Evolutionary conservation across 225 moss, liverwort and hornwort genomes (phyloP), one percentile per base, ranked within the genome.

Genomic region (Pseudoscleropodium purum): DNA sequence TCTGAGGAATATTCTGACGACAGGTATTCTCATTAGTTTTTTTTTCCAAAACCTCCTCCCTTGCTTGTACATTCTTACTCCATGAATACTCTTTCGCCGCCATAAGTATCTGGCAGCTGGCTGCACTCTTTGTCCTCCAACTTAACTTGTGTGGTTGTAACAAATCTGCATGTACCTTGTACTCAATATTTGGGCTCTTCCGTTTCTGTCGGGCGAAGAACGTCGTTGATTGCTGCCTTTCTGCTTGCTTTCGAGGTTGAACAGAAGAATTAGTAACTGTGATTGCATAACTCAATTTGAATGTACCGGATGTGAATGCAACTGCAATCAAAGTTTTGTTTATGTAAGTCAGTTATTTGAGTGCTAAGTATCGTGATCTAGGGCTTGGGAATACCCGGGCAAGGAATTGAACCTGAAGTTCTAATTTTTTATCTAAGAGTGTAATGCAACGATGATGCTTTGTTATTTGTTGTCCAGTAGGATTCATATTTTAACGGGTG

Each of bases 1-100:
- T 92, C 92, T 45, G 93, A 92, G 86, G 93, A 93, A 24, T 77
- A 51, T 72, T 90, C 88, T 27, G 92, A 91, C 31, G 89, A 92
- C 81, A 90, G 92, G 87, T 92, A 89, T 89, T 83, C 83, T 30
- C 47, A 64, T 39, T 89, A 69, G 62, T 52, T 59, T 49, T 37
- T 37, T 62, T 65, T 56, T 69, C 34, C 56, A 49, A 62, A 77
- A 66, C 81, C 81, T 61, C 47, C 61, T 79, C 39, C 54, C 47
- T 85, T 85, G 61, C 68, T 80, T 62, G 7, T 43, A 31, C 54
- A 70, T 77, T 43, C 86, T 84, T 84, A 47, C 61, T 74, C 86
- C 79, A 49, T 88, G 61, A 84, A 54, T 67, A 83, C 68, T 86
- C 79, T 67, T 87, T 88, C 30, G 52, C 74, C 45, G 59, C 74